phyloP scores from a whole-genome alignment of 331 rosid genomes.

The Phaseolus coccineus region DNA sequence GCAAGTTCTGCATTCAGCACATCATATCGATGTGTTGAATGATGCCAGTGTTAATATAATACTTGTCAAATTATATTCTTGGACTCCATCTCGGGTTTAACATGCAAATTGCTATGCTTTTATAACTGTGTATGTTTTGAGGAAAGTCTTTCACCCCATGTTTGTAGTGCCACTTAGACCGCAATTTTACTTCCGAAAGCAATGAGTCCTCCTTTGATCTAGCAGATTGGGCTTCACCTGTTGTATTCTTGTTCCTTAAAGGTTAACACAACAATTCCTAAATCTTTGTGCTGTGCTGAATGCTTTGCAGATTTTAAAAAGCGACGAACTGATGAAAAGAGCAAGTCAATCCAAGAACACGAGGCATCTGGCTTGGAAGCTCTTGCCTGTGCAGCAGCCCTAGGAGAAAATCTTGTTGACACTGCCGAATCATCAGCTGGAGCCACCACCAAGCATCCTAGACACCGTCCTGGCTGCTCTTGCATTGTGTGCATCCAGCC shows the following conservation, averaged over 20 bases:
- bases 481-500: conserved; percentile 98
- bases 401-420: conserved; percentile 72
- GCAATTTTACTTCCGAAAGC: neutral
- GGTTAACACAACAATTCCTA: conserved; percentile 28
- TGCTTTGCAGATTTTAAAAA: conserved; percentile 70
- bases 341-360: conserved; percentile 54
- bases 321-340: conserved; percentile 58
- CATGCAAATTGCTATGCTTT: neutral
- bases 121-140: neutral
- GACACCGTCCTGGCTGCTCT: conserved; percentile 95
- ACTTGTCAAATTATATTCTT: neutral
- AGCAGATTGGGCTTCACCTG: neutral
- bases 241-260: neutral
- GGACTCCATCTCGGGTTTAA: conserved; percentile 1
- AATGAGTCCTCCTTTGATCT: conserved; percentile 4
- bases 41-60: neutral
- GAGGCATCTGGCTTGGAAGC: conserved; percentile 92
- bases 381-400: conserved; percentile 87
- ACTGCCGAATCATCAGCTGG: conserved; percentile 66
- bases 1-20: conserved; percentile 14
- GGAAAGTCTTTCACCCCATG: conserved; percentile 1
- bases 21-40: conserved; percentile 1
- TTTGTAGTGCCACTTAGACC: neutral
- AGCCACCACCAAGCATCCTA: conserved; percentile 90
- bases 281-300: conserved; percentile 13